Evolutionary conservation across 2,329 filamentous ascomycete species (phyloP).

Genomic region (Didymella segeticola): DNA sequence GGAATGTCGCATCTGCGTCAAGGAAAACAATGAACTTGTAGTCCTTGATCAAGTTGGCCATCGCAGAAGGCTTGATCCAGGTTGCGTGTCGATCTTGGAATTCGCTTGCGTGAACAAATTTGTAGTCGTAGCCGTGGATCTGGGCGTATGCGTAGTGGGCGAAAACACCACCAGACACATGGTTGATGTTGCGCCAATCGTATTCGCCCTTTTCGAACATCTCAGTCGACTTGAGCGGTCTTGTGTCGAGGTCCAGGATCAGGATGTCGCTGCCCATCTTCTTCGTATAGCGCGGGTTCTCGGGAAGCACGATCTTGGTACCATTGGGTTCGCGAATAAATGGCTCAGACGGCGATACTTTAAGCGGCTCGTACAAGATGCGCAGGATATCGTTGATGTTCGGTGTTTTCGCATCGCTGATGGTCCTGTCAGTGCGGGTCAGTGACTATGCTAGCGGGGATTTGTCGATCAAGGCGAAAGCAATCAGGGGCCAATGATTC

Average conservation of each 20-base stretch:
- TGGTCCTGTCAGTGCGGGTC: slow-evolving; percentile 28
- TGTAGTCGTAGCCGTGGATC: slow-evolving; percentile 60
- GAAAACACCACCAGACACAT: slow-evolving; percentile 47
- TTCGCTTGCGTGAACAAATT: slow-evolving; percentile 52
- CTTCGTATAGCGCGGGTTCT: slow-evolving; percentile 42
- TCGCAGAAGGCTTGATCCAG: slow-evolving; percentile 55
- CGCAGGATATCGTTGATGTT: slow-evolving; percentile 43
- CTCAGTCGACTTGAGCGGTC: slow-evolving; percentile 41
- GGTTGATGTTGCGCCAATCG: slow-evolving; percentile 47
- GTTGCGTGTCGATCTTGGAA: slow-evolving; percentile 53
- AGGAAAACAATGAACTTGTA: slow-evolving; percentile 58
- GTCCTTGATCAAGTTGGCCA: slow-evolving; percentile 46
- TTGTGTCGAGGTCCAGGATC: slow-evolving; percentile 47
- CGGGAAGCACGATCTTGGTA: slow-evolving; percentile 38
- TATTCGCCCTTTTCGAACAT: slow-evolving; percentile 41
- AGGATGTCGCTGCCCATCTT: slow-evolving; percentile 44
- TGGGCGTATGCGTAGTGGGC: slow-evolving; percentile 50
- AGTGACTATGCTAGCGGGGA: slow-evolving; percentile 16
- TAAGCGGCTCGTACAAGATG: slow-evolving; percentile 41
- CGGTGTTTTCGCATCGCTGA: slow-evolving; percentile 31
- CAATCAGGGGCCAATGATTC: not conserved
- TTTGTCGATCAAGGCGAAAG: not conserved
- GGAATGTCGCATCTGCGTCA: slow-evolving; percentile 57
- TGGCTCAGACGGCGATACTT: slow-evolving; percentile 33
- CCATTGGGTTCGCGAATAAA: slow-evolving; percentile 43